Percentiles rank a stretch among this genome's conserved stretches.
phyloP scores from a whole-genome alignment of 2,329 filamentous ascomycete species.

The Sporothrix sp. region DNA sequence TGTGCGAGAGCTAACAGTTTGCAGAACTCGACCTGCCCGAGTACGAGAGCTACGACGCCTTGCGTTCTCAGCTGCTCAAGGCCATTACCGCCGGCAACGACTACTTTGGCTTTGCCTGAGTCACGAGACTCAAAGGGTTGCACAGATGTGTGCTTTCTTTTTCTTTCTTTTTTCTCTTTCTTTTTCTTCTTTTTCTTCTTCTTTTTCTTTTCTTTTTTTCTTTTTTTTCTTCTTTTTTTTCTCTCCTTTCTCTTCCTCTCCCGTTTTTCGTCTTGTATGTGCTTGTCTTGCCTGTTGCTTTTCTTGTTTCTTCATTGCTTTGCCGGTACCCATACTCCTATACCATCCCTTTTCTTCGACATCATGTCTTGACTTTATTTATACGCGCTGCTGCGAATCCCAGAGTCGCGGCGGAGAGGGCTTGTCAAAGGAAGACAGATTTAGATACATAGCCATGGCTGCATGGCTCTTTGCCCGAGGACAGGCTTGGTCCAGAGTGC shows the following conservation, averaged over 20 bases:
- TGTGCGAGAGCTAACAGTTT: background rate
- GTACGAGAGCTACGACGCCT: slow-evolving; percentile 89
- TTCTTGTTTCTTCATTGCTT: background rate
- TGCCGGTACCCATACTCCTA: too few relatives aligned
- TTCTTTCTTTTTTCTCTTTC: background rate
- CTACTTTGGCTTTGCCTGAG: slow-evolving; percentile 90
- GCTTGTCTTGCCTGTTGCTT: background rate
- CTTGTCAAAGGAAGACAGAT: background rate
- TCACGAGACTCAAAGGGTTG: too few relatives aligned
- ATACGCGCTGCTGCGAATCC: background rate
- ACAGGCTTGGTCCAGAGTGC: slow-evolving; percentile 8
- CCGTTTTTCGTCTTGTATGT: background rate
- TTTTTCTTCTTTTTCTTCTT: background rate
- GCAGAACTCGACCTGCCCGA: slow-evolving; percentile 94
- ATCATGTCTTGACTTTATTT: slow-evolving; percentile 3
- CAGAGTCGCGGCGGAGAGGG: background rate
- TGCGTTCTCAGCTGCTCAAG: slow-evolving; percentile 81
- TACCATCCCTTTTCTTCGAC: background rate
- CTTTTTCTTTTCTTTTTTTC: background rate
- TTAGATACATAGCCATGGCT: background rate
- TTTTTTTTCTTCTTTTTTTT: background rate
- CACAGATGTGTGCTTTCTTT: background rate
- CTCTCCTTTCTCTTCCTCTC: background rate
- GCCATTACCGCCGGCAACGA: slow-evolving; percentile 97
- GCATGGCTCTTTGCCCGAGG: background rate